These are phyloP conservation scores for Curvularia eragrostidis DNA, from an alignment of 2,329 filamentous ascomycete genomes.

Conservation along the genomic window DNA sequence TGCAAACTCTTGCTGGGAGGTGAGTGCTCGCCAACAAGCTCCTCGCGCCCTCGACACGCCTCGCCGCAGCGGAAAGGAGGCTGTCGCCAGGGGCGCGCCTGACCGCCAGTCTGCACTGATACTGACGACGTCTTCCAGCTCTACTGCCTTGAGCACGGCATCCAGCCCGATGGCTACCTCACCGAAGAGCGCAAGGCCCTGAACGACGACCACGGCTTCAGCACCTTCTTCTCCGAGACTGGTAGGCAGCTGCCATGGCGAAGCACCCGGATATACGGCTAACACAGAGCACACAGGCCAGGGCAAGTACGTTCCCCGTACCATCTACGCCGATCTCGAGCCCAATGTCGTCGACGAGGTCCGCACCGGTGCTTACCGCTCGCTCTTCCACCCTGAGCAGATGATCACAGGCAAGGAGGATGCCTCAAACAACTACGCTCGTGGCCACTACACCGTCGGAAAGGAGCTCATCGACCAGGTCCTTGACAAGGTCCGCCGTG, in stretches of 20 bases:
- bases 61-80: slow-evolving; percentile 26
- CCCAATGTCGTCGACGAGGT: slow-evolving; percentile 99
- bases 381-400: slow-evolving; percentile 97
- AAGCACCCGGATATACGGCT: slow-evolving; percentile 28
- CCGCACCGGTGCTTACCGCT: slow-evolving; percentile 94
- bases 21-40: slow-evolving; percentile 61
- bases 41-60: slow-evolving; percentile 14
- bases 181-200: slow-evolving; percentile 96
- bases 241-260: slow-evolving; percentile 62
- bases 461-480: slow-evolving; percentile 99
- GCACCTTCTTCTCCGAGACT: slow-evolving; percentile 99
- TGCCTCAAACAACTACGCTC: slow-evolving; percentile 99
- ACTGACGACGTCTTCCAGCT: slow-evolving; percentile 66
- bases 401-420: slow-evolving; percentile 99
- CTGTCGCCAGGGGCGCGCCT: slow-evolving; percentile 39
- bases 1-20: slow-evolving; percentile 99
- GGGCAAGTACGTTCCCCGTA: slow-evolving; percentile 98
- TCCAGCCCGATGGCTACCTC: slow-evolving; percentile 98
- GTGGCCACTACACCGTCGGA: slow-evolving; percentile 99
- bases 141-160: slow-evolving; percentile 99
- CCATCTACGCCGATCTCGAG: slow-evolving; percentile 99
- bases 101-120: slow-evolving; percentile 39
- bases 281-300: slow-evolving; percentile 67
- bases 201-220: slow-evolving; percentile 96
- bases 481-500: slow-evolving; percentile 94